Percentiles rank a stretch among this genome's conserved stretches.
Evolutionary conservation across 2,329 filamentous ascomycete genomes (phyloP).

Genomic region (Penicillium psychrosexuale): DNA sequence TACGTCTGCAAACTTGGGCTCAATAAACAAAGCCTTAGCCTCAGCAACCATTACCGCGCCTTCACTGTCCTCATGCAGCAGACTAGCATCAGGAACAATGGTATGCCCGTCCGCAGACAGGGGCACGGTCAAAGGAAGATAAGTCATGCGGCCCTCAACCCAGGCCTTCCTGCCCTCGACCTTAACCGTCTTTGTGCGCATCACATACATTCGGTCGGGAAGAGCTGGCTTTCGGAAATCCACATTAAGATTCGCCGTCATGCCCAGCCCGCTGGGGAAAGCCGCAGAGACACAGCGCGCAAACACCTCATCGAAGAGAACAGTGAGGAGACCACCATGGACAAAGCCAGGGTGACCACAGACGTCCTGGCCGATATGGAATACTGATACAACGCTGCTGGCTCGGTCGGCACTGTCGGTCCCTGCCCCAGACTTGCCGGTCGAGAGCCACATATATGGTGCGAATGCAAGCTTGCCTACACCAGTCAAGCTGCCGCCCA

Average conservation of each 20-base stretch:
- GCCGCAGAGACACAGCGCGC: conserved; percentile 34
- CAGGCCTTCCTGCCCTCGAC: conserved; percentile 40
- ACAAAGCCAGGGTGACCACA: conserved; percentile 38
- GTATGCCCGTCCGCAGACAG: conserved; percentile 1
- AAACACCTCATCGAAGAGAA: conserved; percentile 39
- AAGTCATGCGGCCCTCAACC: conserved; percentile 34
- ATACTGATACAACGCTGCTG: conserved; percentile 27
- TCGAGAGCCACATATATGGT: conserved; percentile 53
- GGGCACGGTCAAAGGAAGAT: conserved; percentile 18
- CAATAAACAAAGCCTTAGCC: conserved; percentile 39
- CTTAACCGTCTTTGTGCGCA: conserved; percentile 32
- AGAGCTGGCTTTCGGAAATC: conserved; percentile 35
- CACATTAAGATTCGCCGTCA: conserved; percentile 39
- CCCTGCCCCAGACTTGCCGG: neutral
- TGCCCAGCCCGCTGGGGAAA: conserved; percentile 33
- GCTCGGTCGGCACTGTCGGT: neutral
- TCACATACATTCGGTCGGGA: conserved; percentile 33
- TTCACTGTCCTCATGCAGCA: conserved; percentile 21
- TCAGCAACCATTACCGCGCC: conserved; percentile 32
- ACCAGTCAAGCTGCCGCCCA: conserved; percentile 71
- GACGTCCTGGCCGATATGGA: conserved; percentile 34
- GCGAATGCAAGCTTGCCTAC: conserved; percentile 71
- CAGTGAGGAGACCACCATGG: conserved; percentile 35
- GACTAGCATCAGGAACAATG: conserved; percentile 11
- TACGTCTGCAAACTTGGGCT: conserved; percentile 39